Conservation (phyloP, 139 green algal species). For the Penium margaritaceum region DNA sequence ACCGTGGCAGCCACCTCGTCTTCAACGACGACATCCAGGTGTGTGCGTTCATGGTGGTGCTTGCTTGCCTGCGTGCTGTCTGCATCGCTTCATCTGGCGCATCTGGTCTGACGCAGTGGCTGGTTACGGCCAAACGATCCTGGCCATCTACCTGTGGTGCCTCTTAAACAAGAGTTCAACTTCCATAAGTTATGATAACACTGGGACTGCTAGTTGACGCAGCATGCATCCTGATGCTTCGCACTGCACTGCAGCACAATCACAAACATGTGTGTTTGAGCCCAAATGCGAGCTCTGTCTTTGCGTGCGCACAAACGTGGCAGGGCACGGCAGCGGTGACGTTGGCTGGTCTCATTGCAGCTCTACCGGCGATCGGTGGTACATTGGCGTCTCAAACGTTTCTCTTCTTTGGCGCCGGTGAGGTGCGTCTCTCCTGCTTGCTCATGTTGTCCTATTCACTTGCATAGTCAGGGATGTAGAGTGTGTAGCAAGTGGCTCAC, state of each 20-base stretch:
- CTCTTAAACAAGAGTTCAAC: too few species aligned
- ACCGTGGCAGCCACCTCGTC: conserved; percentile 47
- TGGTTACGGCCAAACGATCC: too few species aligned
- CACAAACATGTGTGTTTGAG: too few species aligned
- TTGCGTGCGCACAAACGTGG: too few species aligned
- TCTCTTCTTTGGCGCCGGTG: conserved; percentile 29
- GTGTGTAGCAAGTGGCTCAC: too few species aligned
- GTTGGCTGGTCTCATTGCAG: conserved; percentile 65
- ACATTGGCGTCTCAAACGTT: conserved; percentile 8
- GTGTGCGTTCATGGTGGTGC: background rate
- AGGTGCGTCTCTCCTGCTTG: too few species aligned
- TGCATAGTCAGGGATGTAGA: too few species aligned
- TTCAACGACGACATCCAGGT: conserved; percentile 91
- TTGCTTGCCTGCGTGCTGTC: background rate
- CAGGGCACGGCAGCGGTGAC: conserved; percentile 49
- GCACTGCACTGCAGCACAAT: background rate
- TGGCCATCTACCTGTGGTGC: too few species aligned
- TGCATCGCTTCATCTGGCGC: background rate
- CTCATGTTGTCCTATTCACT: too few species aligned
- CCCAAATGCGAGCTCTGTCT: background rate
- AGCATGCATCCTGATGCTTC: background rate
- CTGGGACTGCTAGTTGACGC: too few species aligned
- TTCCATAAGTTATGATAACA: too few species aligned
- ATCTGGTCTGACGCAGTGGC: too few species aligned
- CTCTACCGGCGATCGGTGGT: conserved; percentile 50